Base-by-base conservation (phyloP, 2,329 filamentous ascomycete species). In the Septoria petroselini region DNA sequence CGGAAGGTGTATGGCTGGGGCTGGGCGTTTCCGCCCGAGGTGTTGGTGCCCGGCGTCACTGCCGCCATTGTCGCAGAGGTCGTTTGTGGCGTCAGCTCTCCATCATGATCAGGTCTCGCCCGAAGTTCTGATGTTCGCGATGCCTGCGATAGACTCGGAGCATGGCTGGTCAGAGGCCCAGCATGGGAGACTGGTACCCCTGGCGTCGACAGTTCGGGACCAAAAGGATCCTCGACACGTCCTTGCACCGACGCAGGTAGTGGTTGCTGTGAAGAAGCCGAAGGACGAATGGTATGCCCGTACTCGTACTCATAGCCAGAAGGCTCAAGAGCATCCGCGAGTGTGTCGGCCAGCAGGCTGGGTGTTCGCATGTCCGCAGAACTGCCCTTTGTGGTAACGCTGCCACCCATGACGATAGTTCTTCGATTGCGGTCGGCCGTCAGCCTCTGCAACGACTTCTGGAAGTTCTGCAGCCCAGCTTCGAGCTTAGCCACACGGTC, bases 401-500 rank as follows among this genome's bases (percentile, higher is more conserved):
- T 47, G 19, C 52, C 40, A 33, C 60, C 58, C 21, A 66, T 57
- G 3, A 66, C 50, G 19, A 65, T 61, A 4, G 64, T 65, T n/a
- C 59, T 54, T 17, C 64, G 58, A 46, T 66, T 65, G 1, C 62
- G 57, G 7, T 65, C 62, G 6, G 62, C 57, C 7, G 65, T 62
- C 21, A 69, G 50, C 17, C 60, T 62, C 30, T 65, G 54, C 33
- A 69, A 48, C 9, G 64, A 64, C 27, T 52, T 56, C 51, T 67
- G 66, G 52, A 69, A 69, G 21, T 54, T 59, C 11, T 61, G 57
- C 17, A 69, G 53, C 7, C 63, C 63, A 11, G 61, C 55, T 52
- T 69, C 67, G 7, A 69, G 61, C 48, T 61, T 62, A 4, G 64
- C 61, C 3, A 69, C 64, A 3, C 67, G 64, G 25, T 63, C 60